phyloP scores from a whole-genome alignment of 306 rosid species.

The Pyrus betulifolia region DNA sequence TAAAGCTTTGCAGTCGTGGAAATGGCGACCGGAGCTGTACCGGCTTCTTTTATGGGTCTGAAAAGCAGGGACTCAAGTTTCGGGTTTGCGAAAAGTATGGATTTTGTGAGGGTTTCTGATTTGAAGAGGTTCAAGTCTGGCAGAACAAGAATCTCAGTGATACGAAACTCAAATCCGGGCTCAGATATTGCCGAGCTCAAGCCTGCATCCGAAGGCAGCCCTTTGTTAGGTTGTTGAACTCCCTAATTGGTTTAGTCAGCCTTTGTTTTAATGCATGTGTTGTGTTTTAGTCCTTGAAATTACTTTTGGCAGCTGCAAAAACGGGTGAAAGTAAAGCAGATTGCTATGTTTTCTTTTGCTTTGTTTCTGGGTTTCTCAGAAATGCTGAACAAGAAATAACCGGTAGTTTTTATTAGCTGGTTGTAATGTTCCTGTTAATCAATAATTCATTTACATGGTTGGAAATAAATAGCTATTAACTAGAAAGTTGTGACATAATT shows the following conservation, averaged over 20 bases:
- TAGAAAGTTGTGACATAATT: not conserved
- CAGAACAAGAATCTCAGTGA: slow-evolving; percentile 51
- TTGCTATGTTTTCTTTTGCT: not conserved
- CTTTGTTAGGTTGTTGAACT: slow-evolving; percentile 58
- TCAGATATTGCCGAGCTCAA: slow-evolving; percentile 76
- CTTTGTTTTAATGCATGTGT: not conserved
- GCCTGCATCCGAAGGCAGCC: slow-evolving; percentile 82
- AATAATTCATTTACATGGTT: not conserved
- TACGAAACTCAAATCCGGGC: slow-evolving; percentile 64
- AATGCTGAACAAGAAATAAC: not conserved
- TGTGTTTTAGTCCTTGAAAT: not conserved
- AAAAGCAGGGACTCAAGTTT: slow-evolving; percentile 55
- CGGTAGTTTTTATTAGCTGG: not conserved
- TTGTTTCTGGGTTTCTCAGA: not conserved
- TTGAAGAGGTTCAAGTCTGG: slow-evolving; percentile 41
- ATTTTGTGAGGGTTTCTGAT: slow-evolving; percentile 68
- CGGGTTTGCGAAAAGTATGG: slow-evolving; percentile 63
- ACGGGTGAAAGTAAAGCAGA: not conserved
- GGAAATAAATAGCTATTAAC: not conserved
- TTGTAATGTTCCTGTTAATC: not conserved
- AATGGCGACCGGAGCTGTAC: slow-evolving; percentile 78
- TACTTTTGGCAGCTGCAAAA: not conserved
- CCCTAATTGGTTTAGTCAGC: not conserved
- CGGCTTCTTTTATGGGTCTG: slow-evolving; percentile 53
- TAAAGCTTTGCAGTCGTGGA: slow-evolving; percentile 12